Evolutionary conservation across 1,284 basidiomycete species (phyloP), one percentile per base, ranked within the genome.

Genomic region (Moesziomyces antarcticus): DNA sequence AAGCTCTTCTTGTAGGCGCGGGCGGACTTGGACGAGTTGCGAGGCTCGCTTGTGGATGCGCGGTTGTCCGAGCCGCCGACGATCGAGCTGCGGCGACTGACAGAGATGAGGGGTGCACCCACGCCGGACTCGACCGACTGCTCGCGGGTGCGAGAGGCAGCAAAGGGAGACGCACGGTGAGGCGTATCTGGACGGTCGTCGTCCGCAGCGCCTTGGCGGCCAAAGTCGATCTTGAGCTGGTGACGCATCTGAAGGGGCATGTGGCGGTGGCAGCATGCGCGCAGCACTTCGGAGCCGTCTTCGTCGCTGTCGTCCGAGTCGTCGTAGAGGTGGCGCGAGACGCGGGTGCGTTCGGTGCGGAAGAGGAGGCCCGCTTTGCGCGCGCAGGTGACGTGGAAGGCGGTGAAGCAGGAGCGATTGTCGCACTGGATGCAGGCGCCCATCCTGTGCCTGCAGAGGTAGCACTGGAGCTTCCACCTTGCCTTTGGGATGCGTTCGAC

Each of bases 391-490:
- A 93, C 89, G 82, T 99, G 97, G 79, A 97, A 99, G 0, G 97
- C 95, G 3, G 91, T 88, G 84, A 94, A 96, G 85, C 97, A 99
- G 2, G 89, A 91, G 11, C 90, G 87, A 85, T 94, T 96, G 72
- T 91, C 91, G 85, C 97, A 99, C 85, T 99, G 97, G 46, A 99
- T 97, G 84, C 96, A 98, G 0, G 97, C 96, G 5, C 97, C 97
- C 71, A 89, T 88, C 56, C 89, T 87, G 49, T 91, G 85, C 49
- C 91, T 91, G 83, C 96, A 99, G 30, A 98, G 86, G 10, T 90
- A 91, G 84, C 96, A 99, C 86, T 79, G 75, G 73, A 99, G 88
- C 85, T 92, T 97, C 96, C 95, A 98, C 8, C 96, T 87, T 75
- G 90, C 91, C 83, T 95, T 97, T 4, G 92, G 91, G 46, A 99